A percentile compares a stretch with the other conserved stretches of the same genome.
Conservation (phyloP, 2,329 filamentous ascomycete species). For the Arthroderma sp. region DNA sequence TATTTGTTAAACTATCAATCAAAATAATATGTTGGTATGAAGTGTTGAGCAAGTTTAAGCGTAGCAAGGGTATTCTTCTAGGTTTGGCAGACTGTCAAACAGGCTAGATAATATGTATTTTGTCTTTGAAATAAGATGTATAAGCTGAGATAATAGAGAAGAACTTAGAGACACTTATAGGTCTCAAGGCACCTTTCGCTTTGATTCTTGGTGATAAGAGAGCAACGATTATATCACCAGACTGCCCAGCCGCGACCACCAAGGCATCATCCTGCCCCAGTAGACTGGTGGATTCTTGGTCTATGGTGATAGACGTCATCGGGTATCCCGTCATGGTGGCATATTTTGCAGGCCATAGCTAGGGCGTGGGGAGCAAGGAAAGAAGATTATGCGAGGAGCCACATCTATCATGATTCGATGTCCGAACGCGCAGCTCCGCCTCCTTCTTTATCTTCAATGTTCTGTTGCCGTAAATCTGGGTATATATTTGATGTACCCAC, state of each 20-base stretch:
- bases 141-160: too few species aligned
- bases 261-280: neutral
- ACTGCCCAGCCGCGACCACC: neutral
- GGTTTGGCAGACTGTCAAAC: too few species aligned
- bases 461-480: neutral
- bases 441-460: neutral
- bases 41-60: too few species aligned
- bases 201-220: neutral
- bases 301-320: neutral
- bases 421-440: neutral
- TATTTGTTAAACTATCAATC: too few species aligned
- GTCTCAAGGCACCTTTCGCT: too few species aligned
- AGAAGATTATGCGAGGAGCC: neutral
- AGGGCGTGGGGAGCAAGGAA: neutral
- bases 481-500: neutral
- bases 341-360: too few species aligned
- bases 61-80: too few species aligned
- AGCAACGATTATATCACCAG: neutral
- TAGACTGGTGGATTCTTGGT: neutral
- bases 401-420: neutral
- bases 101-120: neutral
- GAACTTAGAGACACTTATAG: neutral
- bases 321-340: neutral
- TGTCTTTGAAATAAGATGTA: neutral
- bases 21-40: too few species aligned